A percentile compares a stretch with the other conserved stretches of the same genome.
phyloP scores from a whole-genome alignment of 768 basidiomycete species.

The Rhizopogon rudus region DNA sequence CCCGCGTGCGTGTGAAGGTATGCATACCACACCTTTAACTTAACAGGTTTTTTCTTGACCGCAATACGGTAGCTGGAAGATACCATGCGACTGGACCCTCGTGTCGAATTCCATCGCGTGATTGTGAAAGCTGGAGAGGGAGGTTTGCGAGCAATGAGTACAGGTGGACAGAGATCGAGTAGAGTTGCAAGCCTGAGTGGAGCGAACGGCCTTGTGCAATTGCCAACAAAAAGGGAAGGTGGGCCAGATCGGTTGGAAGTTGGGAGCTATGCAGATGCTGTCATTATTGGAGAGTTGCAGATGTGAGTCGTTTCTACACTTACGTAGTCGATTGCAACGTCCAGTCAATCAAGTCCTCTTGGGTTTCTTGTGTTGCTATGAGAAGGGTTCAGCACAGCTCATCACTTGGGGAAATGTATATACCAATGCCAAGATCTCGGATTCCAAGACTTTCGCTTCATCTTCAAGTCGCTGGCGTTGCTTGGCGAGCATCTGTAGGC shows the following conservation, averaged over 20 bases:
- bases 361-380: not conserved
- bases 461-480: conserved; percentile 65
- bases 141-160: conserved; percentile 66
- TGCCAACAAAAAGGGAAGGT: conserved; percentile 43
- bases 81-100: conserved; percentile 62
- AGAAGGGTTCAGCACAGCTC: not conserved
- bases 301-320: conserved; percentile 11
- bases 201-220: conserved; percentile 72
- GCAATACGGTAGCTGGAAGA: conserved; percentile 42
- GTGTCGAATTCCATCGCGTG: conserved; percentile 83
- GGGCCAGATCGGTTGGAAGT: conserved; percentile 36
- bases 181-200: conserved; percentile 74
- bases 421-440: conserved; percentile 58
- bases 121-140: conserved; percentile 39
- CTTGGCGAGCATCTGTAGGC: conserved; percentile 57
- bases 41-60: not conserved
- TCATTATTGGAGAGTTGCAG: conserved; percentile 66
- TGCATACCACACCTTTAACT: conserved; percentile 9
- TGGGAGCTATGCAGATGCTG: conserved; percentile 54
- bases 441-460: conserved; percentile 54
- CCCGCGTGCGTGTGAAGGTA: conserved; percentile 62
- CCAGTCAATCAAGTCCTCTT: not conserved
- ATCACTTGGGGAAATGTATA: conserved; percentile 7
- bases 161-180: conserved; percentile 85
- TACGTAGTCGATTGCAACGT: not conserved